These are phyloP conservation scores for Candida silvicultrix DNA, from an alignment of 805 yeast species.

Conservation along the genomic window DNA sequence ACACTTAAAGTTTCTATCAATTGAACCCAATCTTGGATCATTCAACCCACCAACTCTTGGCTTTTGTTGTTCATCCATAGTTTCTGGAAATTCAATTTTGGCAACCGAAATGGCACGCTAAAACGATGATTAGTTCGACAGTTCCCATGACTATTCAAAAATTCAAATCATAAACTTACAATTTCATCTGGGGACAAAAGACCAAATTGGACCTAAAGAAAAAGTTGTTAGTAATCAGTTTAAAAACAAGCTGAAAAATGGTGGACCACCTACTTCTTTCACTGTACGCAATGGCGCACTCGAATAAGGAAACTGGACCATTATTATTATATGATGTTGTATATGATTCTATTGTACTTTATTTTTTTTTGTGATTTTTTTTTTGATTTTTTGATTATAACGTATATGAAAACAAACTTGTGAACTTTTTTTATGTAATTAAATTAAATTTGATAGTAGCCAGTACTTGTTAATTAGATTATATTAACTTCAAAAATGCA, in stretches of 20 bases:
- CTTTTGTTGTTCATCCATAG: constrained; percentile 97
- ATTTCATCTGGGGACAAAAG: constrained; percentile 95
- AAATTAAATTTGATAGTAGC: background rate
- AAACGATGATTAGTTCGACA: constrained; percentile 9
- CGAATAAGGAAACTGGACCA: constrained; percentile 77
- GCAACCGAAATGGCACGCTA: constrained; percentile 95
- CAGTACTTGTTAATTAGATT: background rate
- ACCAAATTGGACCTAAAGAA: constrained; percentile 80
- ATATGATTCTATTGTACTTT: background rate
- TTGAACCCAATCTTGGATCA: constrained; percentile 95
- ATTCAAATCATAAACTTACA: constrained; percentile 26
- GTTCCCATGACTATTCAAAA: background rate
- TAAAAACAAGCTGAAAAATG: background rate
- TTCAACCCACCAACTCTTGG: constrained; percentile 96
- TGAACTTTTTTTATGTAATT: background rate
- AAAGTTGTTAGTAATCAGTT: background rate
- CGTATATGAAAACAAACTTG: background rate
- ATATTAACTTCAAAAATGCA: background rate
- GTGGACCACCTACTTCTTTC: constrained; percentile 67
- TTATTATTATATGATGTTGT: constrained; percentile 11
- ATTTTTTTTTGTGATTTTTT: constrained; percentile 1
- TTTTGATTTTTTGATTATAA: background rate
- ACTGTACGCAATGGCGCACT: constrained; percentile 98
- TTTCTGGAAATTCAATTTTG: constrained; percentile 96
- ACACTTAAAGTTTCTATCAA: constrained; percentile 95